Evolutionary conservation across 1,284 basidiomycete species (phyloP).

Genomic region (Trichosporon ovoides): DNA sequence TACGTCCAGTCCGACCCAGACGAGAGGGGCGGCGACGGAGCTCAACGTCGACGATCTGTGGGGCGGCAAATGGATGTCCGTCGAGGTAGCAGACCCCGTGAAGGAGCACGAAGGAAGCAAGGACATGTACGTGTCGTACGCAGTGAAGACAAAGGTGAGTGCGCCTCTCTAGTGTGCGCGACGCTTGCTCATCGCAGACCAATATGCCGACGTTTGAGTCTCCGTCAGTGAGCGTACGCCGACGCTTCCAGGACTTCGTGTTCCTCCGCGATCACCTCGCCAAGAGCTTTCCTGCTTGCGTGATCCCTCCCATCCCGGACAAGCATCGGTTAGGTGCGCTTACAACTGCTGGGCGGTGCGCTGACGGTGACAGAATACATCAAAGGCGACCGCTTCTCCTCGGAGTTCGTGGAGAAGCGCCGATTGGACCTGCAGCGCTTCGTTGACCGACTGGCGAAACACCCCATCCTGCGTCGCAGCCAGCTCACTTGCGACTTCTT

Average conservation of each 20-base stretch:
- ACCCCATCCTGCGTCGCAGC: constrained; percentile 90
- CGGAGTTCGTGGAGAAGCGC: constrained; percentile 91
- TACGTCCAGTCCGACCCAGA: background rate
- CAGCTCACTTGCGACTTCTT: constrained; percentile 86
- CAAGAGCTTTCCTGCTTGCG: constrained; percentile 91
- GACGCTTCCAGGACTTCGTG: constrained; percentile 95
- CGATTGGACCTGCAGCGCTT: constrained; percentile 87
- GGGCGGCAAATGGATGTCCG: constrained; percentile 74
- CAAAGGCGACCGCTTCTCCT: constrained; percentile 92
- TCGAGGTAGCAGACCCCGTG: constrained; percentile 81
- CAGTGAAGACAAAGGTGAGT: constrained; percentile 79
- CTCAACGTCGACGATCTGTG: constrained; percentile 52
- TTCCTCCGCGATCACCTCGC: constrained; percentile 85
- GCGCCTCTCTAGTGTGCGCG: background rate
- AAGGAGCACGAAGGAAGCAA: constrained; percentile 95
- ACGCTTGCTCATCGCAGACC: constrained; percentile 28
- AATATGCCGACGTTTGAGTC: constrained; percentile 38
- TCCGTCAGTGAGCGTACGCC: constrained; percentile 65
- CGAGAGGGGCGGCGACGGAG: background rate
- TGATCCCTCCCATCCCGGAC: constrained; percentile 91
- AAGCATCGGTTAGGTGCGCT: constrained; percentile 86
- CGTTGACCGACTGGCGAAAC: constrained; percentile 79
- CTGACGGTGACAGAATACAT: constrained; percentile 68
- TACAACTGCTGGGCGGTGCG: background rate
- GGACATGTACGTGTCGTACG: constrained; percentile 92